Base-by-base conservation (phyloP, 495 filamentous ascomycete species). In the Penicillium ochrochloron region DNA sequence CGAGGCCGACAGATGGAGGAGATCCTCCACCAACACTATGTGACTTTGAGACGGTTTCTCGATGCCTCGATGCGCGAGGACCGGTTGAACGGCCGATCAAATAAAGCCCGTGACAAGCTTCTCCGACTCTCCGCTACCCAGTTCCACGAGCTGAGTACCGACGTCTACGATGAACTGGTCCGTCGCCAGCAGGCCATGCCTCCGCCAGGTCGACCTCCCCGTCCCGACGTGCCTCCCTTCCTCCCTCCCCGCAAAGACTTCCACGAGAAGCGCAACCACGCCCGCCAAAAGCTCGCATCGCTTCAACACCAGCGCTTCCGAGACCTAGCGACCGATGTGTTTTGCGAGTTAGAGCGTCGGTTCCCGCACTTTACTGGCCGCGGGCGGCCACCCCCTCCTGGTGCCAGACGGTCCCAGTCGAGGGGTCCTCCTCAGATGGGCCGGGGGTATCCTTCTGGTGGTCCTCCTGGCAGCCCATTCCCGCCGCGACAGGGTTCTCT, bases 251-350 rank as follows among this genome's bases (percentile, higher is more conserved):
- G 93, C 73, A 81, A 87, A 21, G 89, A 89, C 60, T 98, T 97
- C 78, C 96, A 99, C 78, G 92, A 92, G 23, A 98, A 98, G 78
- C 89, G 95, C 53, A 99, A 99, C 72, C 93, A 97, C 75, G 95
- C 95, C 8, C 86, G 95, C 54, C 91, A 96, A 78, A 97, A 95
- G 75, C 88, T 99, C 15, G 92, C 92, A 2, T 95, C 92, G 1
- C 85, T 98, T 9, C 91, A 92, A 27, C 85, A 90, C 27, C 86
- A 89, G 14, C 83, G 93, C 27, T 99, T 99, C 72, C 84, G 92
- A 59, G 94, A 97, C 67, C 82, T 99, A 6, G 95, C 93, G 15
- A 97, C 92, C 21, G 95, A 99, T 80, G 96, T 99, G 15, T 97
- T 93, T 72, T 95, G 88, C 74, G 95, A 99, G 69, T 76, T 98